These are phyloP conservation scores for Paramecium primaurelia DNA, from an alignment of 73 alveolate genomes.

Conservation along the genomic window DNA sequence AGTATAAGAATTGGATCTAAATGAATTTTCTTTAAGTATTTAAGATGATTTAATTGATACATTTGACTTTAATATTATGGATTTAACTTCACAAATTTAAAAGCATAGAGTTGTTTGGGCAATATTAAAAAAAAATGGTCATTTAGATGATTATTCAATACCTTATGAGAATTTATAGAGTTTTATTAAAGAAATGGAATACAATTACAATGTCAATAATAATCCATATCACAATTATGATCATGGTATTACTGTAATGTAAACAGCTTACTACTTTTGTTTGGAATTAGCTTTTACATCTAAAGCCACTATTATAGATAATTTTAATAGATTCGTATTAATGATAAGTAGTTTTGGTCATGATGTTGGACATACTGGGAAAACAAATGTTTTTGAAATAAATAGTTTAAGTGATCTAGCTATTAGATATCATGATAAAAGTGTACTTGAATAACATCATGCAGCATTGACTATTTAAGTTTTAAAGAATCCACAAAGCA, in stretches of 20 bases:
- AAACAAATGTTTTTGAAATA: slow-evolving; percentile 71
- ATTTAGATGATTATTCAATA: slow-evolving; percentile 51
- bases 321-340: slow-evolving; percentile 52
- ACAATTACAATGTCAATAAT: slow-evolving; percentile 35
- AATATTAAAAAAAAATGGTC: slow-evolving; percentile 26
- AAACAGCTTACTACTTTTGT: not conserved
- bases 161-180: slow-evolving; percentile 7
- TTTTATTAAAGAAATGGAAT: slow-evolving; percentile 39
- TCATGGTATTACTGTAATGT: slow-evolving; percentile 49
- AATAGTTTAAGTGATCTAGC: slow-evolving; percentile 74
- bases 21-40: not conserved
- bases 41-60: slow-evolving; percentile 25
- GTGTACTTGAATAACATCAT: slow-evolving; percentile 91
- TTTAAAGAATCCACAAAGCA: slow-evolving; percentile 60
- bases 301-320: not conserved
- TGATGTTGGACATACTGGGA: slow-evolving; percentile 87
- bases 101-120: slow-evolving; percentile 59
- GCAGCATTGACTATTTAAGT: slow-evolving; percentile 80
- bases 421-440: slow-evolving; percentile 81
- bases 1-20: not conserved
- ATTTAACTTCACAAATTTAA: not conserved
- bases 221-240: slow-evolving; percentile 61
- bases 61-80: slow-evolving; percentile 27
- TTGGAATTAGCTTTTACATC: not conserved
- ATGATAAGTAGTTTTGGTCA: slow-evolving; percentile 75